Conservation (phyloP, 1,284 basidiomycete genomes). For the Microbotryum saponariae region DNA sequence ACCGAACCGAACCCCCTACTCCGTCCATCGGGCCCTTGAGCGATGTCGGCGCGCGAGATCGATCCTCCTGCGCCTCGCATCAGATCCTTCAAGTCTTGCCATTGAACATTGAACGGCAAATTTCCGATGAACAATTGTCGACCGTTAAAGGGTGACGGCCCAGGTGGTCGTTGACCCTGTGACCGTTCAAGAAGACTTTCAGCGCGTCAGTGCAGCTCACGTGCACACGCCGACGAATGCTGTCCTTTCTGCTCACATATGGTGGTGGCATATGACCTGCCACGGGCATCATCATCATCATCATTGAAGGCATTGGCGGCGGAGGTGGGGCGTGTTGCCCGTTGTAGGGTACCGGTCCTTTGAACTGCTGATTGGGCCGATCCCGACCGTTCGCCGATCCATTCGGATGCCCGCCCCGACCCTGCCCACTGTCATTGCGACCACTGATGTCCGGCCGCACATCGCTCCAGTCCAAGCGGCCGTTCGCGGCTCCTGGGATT, state of each 20-base stretch:
- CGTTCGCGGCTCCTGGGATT: too few relatives aligned
- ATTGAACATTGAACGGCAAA: constrained; percentile 82
- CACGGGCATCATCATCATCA: neutral
- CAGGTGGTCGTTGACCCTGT: neutral
- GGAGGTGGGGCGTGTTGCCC: too few relatives aligned
- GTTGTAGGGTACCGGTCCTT: too few relatives aligned
- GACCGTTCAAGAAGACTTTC: neutral
- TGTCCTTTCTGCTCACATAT: neutral
- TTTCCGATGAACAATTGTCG: constrained; percentile 70
- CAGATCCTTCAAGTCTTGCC: constrained; percentile 97
- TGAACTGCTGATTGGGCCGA: too few relatives aligned
- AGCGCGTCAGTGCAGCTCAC: neutral
- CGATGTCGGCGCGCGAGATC: constrained; percentile 86
- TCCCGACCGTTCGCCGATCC: too few relatives aligned
- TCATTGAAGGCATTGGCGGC: too few relatives aligned
- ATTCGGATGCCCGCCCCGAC: too few relatives aligned
- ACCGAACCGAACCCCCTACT: constrained; percentile 84
- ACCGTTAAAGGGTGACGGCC: constrained; percentile 19
- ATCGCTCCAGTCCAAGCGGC: too few relatives aligned
- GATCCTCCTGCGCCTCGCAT: constrained; percentile 83
- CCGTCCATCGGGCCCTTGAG: constrained; percentile 72
- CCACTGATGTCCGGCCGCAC: too few relatives aligned
- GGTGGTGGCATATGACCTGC: neutral
- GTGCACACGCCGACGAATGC: neutral
- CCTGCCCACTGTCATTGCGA: too few relatives aligned